Conservation (phyloP, 371 early-diverging fungal genomes). For the Mucor mucedo region DNA sequence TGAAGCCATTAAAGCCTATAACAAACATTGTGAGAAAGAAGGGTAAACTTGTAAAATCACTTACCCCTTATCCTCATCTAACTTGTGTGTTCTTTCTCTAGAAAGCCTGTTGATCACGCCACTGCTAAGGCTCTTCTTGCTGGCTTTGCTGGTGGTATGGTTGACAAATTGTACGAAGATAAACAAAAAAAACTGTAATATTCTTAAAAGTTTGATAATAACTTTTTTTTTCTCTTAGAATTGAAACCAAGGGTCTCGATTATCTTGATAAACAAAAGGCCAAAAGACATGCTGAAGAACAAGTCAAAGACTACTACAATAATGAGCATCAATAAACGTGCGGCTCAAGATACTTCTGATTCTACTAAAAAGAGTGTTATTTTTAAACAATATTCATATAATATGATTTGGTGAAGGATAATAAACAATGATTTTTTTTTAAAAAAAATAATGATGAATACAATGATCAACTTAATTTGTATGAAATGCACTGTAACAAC, state of each 20-base stretch:
- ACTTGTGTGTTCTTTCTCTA: not conserved
- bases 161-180: slow-evolving; percentile 48
- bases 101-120: slow-evolving; percentile 50
- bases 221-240: slow-evolving; percentile 10
- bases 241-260: slow-evolving; percentile 61
- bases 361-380: too few relatives aligned
- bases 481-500: too few relatives aligned
- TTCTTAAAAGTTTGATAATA: not conserved
- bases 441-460: too few relatives aligned
- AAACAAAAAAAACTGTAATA: not conserved
- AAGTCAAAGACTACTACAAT: slow-evolving; percentile 37
- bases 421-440: too few relatives aligned
- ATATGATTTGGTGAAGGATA: too few relatives aligned
- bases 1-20: slow-evolving; percentile 54
- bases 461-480: too few relatives aligned
- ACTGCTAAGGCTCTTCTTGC: slow-evolving; percentile 58
- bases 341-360: too few relatives aligned
- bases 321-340: slow-evolving; percentile 5
- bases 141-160: slow-evolving; percentile 55
- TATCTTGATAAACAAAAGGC: slow-evolving; percentile 51
- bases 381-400: not conserved
- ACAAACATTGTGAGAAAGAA: slow-evolving; percentile 49
- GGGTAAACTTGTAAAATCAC: slow-evolving; percentile 24
- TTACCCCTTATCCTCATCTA: not conserved
- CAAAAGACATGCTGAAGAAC: slow-evolving; percentile 47